Percentiles rank a stretch among this genome's conserved stretches.
Evolutionary conservation across 2,329 filamentous ascomycete genomes (phyloP).

Genomic region (Pyricularia grisea): DNA sequence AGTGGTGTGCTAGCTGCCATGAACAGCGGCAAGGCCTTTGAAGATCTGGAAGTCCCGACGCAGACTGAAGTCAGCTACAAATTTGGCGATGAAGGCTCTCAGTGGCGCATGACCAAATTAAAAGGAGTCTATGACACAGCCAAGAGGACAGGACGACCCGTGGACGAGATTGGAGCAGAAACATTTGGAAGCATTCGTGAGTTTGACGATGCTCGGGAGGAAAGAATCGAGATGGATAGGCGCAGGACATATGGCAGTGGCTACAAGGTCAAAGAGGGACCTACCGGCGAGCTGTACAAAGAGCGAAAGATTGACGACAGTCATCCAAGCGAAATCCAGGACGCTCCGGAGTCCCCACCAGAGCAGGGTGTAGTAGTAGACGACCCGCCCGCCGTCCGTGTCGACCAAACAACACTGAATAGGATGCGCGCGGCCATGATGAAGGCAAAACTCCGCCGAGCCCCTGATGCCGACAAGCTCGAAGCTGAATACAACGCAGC

Average conservation of each 20-base stretch:
- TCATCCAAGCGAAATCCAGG: conserved; percentile 11
- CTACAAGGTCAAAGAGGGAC: conserved; percentile 77
- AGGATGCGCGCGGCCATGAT: conserved; percentile 88
- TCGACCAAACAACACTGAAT: conserved; percentile 78
- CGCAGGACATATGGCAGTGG: conserved; percentile 74
- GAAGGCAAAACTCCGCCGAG: conserved; percentile 81
- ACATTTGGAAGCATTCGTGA: conserved; percentile 71
- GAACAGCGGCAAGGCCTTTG: conserved; percentile 42
- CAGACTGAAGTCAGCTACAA: conserved; percentile 60
- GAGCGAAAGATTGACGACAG: conserved; percentile 43
- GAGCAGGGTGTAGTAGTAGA: conserved; percentile 49
- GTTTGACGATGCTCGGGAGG: conserved; percentile 89
- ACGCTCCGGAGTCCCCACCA: conserved; percentile 14
- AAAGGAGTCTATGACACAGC: conserved; percentile 75
- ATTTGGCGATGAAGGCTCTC: conserved; percentile 81
- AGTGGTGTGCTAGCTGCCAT: conserved; percentile 51
- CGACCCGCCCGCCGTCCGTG: conserved; percentile 33
- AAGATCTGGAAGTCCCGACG: conserved; percentile 42
- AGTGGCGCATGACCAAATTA: conserved; percentile 95
- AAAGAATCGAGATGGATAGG: conserved; percentile 82
- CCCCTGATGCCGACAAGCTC: conserved; percentile 64
- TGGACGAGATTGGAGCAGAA: conserved; percentile 78
- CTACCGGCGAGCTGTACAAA: conserved; percentile 75
- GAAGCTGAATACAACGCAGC: conserved; percentile 79
- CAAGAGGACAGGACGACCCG: conserved; percentile 57